Percentiles rank a stretch among this genome's conserved stretches.
Evolutionary conservation across 768 basidiomycete genomes (phyloP).

Genomic region (Pleurotus cornucopiae): DNA sequence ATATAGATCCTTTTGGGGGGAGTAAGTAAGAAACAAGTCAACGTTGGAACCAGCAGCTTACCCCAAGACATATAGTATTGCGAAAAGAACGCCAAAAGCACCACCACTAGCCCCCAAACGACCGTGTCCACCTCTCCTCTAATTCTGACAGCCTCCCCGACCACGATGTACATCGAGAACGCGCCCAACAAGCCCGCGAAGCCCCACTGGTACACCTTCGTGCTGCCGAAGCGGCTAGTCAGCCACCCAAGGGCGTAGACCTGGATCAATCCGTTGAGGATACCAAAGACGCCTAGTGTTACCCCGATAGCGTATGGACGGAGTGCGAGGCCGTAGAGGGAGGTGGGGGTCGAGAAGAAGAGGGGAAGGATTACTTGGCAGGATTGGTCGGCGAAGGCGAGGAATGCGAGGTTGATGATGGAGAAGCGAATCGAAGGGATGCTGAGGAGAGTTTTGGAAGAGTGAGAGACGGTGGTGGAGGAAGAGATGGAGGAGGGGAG

Average conservation of each 20-base stretch:
- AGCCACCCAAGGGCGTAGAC: constrained; percentile 42
- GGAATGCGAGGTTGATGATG: neutral
- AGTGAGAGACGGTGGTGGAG: no score
- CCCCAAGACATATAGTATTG: constrained; percentile 15
- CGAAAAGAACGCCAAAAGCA: constrained; percentile 8
- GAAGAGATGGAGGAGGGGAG: no score
- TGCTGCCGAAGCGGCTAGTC: constrained; percentile 42
- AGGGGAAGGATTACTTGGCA: constrained; percentile 56
- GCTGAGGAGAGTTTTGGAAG: no score
- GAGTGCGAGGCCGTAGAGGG: constrained; percentile 63
- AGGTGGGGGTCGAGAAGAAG: constrained; percentile 64
- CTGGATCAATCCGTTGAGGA: constrained; percentile 48
- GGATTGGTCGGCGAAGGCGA: constrained; percentile 32
- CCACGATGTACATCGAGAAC: constrained; percentile 15
- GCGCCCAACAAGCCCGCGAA: neutral
- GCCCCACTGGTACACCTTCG: constrained; percentile 34
- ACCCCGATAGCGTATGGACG: constrained; percentile 60
- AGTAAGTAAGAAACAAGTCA: no score
- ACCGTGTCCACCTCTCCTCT: constrained; percentile 12
- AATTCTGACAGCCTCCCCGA: constrained; percentile 12
- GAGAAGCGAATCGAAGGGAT: constrained; percentile 16
- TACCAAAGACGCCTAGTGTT: constrained; percentile 44
- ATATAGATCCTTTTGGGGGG: constrained; percentile 13
- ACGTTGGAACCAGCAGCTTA: neutral
- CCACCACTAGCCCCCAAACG: constrained; percentile 14